phyloP scores from a whole-genome alignment of 257 asterid genomes.

The Scutellaria galericulata region DNA sequence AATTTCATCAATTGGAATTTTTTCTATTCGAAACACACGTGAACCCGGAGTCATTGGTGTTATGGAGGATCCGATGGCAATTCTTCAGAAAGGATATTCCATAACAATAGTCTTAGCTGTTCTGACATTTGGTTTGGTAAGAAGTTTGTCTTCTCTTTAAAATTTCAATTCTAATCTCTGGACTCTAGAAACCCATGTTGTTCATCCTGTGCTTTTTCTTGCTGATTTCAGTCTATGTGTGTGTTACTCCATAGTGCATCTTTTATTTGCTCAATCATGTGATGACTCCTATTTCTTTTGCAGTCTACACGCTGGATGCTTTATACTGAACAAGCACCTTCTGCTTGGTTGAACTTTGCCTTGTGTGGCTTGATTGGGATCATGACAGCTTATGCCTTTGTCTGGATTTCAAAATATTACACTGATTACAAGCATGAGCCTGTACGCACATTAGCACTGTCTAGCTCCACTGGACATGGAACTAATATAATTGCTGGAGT shows the following conservation, averaged over 20 bases:
- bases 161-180: constrained; percentile 17
- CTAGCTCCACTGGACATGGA: constrained; percentile 97
- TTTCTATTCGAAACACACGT: constrained; percentile 79
- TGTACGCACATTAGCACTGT: constrained; percentile 88
- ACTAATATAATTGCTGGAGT: constrained; percentile 98
- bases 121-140: constrained; percentile 94
- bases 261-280: constrained; percentile 35
- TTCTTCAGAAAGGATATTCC: constrained; percentile 96
- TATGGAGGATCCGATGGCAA: constrained; percentile 90
- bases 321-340: constrained; percentile 96
- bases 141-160: constrained; percentile 36
- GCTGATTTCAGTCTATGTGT: constrained; percentile 4
- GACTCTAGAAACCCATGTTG: not conserved
- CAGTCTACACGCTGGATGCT: constrained; percentile 99
- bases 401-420: constrained; percentile 86
- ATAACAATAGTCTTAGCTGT: constrained; percentile 85
- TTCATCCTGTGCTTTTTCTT: constrained; percentile 18
- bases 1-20: constrained; percentile 89
- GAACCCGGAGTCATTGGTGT: constrained; percentile 73
- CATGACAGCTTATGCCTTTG: constrained; percentile 87
- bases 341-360: constrained; percentile 97
- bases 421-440: constrained; percentile 99
- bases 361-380: constrained; percentile 97
- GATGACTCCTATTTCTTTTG: constrained; percentile 38
- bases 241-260: constrained; percentile 25